Evolutionary conservation across 1,284 basidiomycete species (phyloP), one percentile per base, ranked within the genome.

Genomic region (Tilletia setariae): DNA sequence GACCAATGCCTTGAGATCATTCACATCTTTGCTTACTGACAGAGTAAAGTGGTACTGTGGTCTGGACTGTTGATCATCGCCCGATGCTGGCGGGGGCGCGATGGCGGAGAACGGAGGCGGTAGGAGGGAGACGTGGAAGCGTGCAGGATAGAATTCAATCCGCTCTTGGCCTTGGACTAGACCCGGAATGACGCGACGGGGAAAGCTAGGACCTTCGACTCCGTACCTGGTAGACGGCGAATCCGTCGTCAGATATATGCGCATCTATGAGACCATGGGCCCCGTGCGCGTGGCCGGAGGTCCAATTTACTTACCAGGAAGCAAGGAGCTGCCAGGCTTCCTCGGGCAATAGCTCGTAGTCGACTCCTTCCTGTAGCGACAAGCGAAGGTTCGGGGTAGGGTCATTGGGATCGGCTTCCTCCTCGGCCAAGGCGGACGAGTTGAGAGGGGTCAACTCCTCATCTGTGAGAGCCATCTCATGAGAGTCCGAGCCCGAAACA

Each of bases 111-210:
- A 61, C 19, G 56, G 56, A 19, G 56, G 56, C 21, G 28, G 70
- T 23, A 85, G 74, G 40, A 81, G 72, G 77, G 90, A 87, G 32
- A 89, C 86, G 69, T 86, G 87, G 78, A 94, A 85, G 43, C 85
- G 84, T 1, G 90, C 89, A 19, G 93, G 93, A 67, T 88, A 87
- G 64, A 95, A 86, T 83, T 97, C 93, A 69, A 97, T 84, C n/a
- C 85, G 84, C 23, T 85, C 83, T 69, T 87, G 86, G 46, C 83
- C 72, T 7, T 63, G 28, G n/a, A 51, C 64, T 16, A 68, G 67
- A 35, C 74, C 72, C 3, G 85, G 83, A 69, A 93, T 88, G 67
- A 93, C 90, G 23, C 86, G 85, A 65, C 91, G 87, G 40, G 88
- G 86, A 61, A 93, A 84, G 1, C 87, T 84, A 61, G 86, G 84